These are phyloP conservation scores for Emydomyces testavorans DNA, from an alignment of 2,329 filamentous ascomycete species.

Conservation along the genomic window DNA sequence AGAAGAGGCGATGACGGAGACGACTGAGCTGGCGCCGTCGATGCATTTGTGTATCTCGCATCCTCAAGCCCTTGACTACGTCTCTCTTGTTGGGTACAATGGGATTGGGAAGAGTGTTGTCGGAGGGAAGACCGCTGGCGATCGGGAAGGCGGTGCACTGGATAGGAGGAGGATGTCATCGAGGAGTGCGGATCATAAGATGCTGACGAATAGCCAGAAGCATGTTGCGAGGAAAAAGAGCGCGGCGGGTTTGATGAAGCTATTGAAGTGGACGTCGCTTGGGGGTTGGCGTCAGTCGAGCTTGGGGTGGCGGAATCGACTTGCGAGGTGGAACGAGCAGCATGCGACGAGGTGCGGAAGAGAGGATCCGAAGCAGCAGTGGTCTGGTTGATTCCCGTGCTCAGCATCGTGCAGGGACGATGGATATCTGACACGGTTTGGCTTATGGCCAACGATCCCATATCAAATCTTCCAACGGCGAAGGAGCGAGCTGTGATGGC, in stretches of 20 bases:
- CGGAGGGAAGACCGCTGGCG: slow-evolving; percentile 11
- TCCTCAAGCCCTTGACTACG: background rate
- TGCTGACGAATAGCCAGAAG: slow-evolving; percentile 7
- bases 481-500: background rate
- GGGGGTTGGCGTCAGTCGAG: slow-evolving; percentile 17
- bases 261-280: slow-evolving; percentile 19
- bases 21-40: background rate
- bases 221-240: slow-evolving; percentile 2
- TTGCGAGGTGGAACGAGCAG: slow-evolving; percentile 2
- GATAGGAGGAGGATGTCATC: slow-evolving; percentile 40
- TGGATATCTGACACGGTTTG: slow-evolving; percentile 63
- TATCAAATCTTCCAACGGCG: slow-evolving; percentile 32
- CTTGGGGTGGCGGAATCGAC: slow-evolving; percentile 15
- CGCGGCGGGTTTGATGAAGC: slow-evolving; percentile 3
- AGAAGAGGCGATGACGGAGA: slow-evolving; percentile 37
- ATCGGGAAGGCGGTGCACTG: slow-evolving; percentile 19
- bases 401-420: slow-evolving; percentile 42
- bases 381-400: slow-evolving; percentile 8
- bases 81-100: background rate
- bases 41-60: background rate
- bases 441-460: slow-evolving; percentile 50
- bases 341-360: background rate
- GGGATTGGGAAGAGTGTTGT: slow-evolving; percentile 7
- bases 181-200: slow-evolving; percentile 23
- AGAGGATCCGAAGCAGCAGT: background rate